These are phyloP conservation scores for Tripterygium wilfordii DNA, from an alignment of 177 flowering plant genomes.

Conservation along the genomic window DNA sequence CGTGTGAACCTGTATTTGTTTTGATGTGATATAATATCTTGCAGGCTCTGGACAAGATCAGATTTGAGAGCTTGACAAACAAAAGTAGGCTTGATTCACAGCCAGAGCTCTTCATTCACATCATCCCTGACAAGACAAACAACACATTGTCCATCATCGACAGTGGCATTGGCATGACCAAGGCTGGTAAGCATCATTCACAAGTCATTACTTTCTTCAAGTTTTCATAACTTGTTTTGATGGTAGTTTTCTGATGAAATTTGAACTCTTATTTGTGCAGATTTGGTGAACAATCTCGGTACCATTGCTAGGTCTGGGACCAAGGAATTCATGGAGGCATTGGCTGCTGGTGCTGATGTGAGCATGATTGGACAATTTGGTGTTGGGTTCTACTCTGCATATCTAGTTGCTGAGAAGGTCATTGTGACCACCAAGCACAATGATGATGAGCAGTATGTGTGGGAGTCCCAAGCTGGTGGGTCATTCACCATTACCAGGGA, in stretches of 20 bases:
- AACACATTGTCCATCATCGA: slow-evolving; percentile 44
- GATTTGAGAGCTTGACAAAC: slow-evolving; percentile 50
- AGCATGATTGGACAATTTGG: no score
- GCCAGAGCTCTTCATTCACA: slow-evolving; percentile 57
- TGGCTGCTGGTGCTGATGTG: slow-evolving; percentile 53
- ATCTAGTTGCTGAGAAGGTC: slow-evolving; percentile 65
- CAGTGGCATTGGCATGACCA: no score
- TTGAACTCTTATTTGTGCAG: slow-evolving; percentile 5
- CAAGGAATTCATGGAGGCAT: slow-evolving; percentile 52
- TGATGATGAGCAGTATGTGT: slow-evolving; percentile 67
- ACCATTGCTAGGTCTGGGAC: slow-evolving; percentile 50
- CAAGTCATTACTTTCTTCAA: neutral
- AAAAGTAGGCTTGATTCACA: slow-evolving; percentile 51
- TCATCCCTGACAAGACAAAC: slow-evolving; percentile 51
- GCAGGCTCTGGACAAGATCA: slow-evolving; percentile 43
- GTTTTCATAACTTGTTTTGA: no score
- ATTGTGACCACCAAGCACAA: slow-evolving; percentile 68
- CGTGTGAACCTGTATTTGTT: neutral
- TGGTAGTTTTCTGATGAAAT: neutral
- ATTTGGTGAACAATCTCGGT: slow-evolving; percentile 48
- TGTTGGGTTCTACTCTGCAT: no score
- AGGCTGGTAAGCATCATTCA: slow-evolving; percentile 29
- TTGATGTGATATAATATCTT: neutral
- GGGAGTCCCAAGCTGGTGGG: no score
- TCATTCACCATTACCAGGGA: slow-evolving; percentile 56